Evolutionary conservation across 2,329 filamentous ascomycete species (phyloP).

Genomic region (Fusarium nelsonii): DNA sequence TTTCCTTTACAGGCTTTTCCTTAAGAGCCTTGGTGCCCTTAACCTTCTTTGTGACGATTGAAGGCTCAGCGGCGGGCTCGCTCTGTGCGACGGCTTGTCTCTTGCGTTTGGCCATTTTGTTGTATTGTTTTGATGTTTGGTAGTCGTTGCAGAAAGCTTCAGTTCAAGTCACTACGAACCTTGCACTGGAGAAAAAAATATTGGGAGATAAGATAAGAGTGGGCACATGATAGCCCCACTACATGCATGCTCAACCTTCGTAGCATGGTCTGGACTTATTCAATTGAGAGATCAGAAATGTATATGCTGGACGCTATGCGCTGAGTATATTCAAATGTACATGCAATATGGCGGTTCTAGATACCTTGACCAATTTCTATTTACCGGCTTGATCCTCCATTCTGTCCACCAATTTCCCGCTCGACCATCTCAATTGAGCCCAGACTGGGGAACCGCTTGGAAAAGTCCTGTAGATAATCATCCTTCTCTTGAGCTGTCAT

Average conservation of each 20-base stretch:
- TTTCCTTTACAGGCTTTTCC: slow-evolving; percentile 31
- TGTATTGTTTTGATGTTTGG: slow-evolving; percentile 22
- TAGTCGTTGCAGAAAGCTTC: slow-evolving; percentile 16
- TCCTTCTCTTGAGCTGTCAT: slow-evolving; percentile 71
- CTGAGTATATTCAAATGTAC: slow-evolving; percentile 47
- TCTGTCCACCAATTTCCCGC: slow-evolving; percentile 62
- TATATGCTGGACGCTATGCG: slow-evolving; percentile 35
- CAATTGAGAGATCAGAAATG: slow-evolving; percentile 13
- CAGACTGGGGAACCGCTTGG: slow-evolving; percentile 87
- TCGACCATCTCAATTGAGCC: slow-evolving; percentile 91
- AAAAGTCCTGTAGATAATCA: slow-evolving; percentile 78
- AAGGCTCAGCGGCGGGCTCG: slow-evolving; percentile 44
- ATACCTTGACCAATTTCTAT: slow-evolving; percentile 20
- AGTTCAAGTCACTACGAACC: slow-evolving; percentile 12
- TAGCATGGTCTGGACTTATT: background rate
- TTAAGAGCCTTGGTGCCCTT: slow-evolving; percentile 36
- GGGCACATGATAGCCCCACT: slow-evolving; percentile 42
- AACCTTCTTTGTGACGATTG: slow-evolving; percentile 48
- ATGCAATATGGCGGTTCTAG: slow-evolving; percentile 31
- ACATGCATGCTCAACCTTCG: slow-evolving; percentile 23
- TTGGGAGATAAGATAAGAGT: slow-evolving; percentile 53
- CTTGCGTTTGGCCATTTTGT: slow-evolving; percentile 64
- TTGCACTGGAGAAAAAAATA: slow-evolving; percentile 46
- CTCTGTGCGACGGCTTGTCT: slow-evolving; percentile 53
- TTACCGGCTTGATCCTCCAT: slow-evolving; percentile 50